Percentiles rank a stretch among this genome's conserved stretches.
Evolutionary conservation across 2,329 filamentous ascomycete genomes (phyloP).

Genomic region (Pezicula carpinea): DNA sequence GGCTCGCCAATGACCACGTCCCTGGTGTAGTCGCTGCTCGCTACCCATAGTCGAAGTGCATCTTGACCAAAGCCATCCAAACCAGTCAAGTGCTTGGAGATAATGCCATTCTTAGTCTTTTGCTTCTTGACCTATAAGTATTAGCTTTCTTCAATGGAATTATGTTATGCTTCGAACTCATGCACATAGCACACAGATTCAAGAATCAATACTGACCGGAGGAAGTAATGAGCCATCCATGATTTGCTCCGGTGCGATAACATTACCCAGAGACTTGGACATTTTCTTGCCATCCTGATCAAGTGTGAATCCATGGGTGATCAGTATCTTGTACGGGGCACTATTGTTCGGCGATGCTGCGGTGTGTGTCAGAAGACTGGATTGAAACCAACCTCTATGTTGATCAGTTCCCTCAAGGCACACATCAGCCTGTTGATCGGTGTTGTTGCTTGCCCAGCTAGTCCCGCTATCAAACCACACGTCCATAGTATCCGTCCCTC

Average conservation of each 20-base stretch:
- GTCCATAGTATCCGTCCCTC: conserved; percentile 95
- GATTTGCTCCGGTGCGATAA: conserved; percentile 74
- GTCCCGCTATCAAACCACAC: conserved; percentile 99
- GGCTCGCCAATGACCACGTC: conserved; percentile 80
- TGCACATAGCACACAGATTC: conserved; percentile 25
- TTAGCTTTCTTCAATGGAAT: background rate
- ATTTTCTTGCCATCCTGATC: conserved; percentile 93
- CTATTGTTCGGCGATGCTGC: conserved; percentile 29
- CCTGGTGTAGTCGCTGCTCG: conserved; percentile 83
- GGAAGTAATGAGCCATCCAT: conserved; percentile 79
- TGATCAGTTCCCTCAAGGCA: conserved; percentile 95
- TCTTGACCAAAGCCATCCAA: conserved; percentile 79
- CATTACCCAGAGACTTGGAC: conserved; percentile 95
- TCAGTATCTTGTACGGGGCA: conserved; percentile 81
- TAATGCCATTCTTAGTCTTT: conserved; percentile 37
- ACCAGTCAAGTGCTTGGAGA: conserved; percentile 63
- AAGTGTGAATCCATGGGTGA: conserved; percentile 93
- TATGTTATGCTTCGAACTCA: conserved; percentile 28
- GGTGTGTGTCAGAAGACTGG: conserved; percentile 82
- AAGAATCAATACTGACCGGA: conserved; percentile 36
- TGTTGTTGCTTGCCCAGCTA: conserved; percentile 66
- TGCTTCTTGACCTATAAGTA: conserved; percentile 45
- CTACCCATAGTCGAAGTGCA: conserved; percentile 84
- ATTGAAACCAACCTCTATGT: conserved; percentile 98
- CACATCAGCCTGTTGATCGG: conserved; percentile 62